Evolutionary conservation across 345 rosid genomes (phyloP), one percentile per base, ranked within the genome.

Genomic region (Gossypium thurberi): DNA sequence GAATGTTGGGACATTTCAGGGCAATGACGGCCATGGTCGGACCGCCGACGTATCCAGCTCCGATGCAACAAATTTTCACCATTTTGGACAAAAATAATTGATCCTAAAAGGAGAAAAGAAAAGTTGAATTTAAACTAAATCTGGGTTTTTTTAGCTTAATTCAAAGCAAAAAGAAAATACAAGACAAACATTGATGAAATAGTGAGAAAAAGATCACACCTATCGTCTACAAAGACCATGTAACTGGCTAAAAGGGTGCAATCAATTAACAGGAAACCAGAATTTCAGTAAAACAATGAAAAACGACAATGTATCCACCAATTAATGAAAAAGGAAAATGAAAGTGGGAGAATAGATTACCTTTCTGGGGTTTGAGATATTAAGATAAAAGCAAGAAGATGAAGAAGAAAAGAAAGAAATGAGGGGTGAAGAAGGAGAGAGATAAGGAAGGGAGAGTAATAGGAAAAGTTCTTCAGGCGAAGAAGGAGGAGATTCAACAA

Each of bases 1-100:
- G 83, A 75, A 86, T 84, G 20, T 76, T 70, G 1, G 91, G 89
- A 70, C 94, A 89, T 74, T 87, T 87, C 6, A 83, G 78, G 9
- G 94, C 91, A 79, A 89, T 89, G 51, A 89, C 90, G 3, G 91
- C 91, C 94, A 89, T 89, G 55, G 91, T 87, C 6, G 94, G 91
- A 66, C 94, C 94, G 10, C 91, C 94, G 1, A 89, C 94, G 70
- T 87, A 87, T 2, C 94, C 91, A 17, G 91, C 94, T 13, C 94
- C 91, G 58, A 89, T 83, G 79, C 94, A 89, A 70, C 94, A 89
- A 76, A 89, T 86, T 85, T 89, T 89, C 84, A 87, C 94, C 94
- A 89, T 86, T 69, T 75, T 72, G 46, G 17, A 43, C 46, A 28
- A 55, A 33, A 23, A 52, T n/a, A 17, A 14, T 13, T 70, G 42